phyloP scores from a whole-genome alignment of 805 yeast genomes.

The Candida tammaniensis region DNA sequence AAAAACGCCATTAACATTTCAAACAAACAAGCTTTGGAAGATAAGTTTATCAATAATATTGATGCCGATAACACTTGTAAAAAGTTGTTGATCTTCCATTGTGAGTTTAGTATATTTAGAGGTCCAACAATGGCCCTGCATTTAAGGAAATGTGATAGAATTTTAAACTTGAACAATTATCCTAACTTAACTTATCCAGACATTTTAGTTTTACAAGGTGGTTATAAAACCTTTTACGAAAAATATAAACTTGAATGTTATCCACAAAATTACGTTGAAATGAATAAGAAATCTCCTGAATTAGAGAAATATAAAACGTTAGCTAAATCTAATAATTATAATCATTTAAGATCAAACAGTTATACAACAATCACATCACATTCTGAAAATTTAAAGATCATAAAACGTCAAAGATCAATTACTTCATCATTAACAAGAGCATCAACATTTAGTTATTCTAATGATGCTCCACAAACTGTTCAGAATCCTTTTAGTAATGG shows the following conservation, averaged over 20 bases:
- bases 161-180: slow-evolving; percentile 66
- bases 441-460: slow-evolving; percentile 23
- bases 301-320: slow-evolving; percentile 43
- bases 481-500: neutral
- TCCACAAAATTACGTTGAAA: slow-evolving; percentile 80
- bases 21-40: slow-evolving; percentile 66
- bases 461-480: slow-evolving; percentile 3
- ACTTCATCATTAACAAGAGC: slow-evolving; percentile 18
- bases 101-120: slow-evolving; percentile 89
- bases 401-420: slow-evolving; percentile 30
- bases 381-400: slow-evolving; percentile 24
- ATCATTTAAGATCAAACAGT: slow-evolving; percentile 27
- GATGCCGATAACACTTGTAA: slow-evolving; percentile 18
- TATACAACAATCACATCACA: slow-evolving; percentile 29
- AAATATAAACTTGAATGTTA: slow-evolving; percentile 55
- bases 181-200: slow-evolving; percentile 88
- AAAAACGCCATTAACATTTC: slow-evolving; percentile 76
- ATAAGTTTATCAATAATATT: slow-evolving; percentile 42
- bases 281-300: slow-evolving; percentile 57
- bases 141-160: slow-evolving; percentile 79
- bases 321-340: slow-evolving; percentile 39
- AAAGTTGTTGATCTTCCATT: slow-evolving; percentile 76
- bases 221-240: slow-evolving; percentile 77
- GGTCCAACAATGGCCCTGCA: slow-evolving; percentile 94
- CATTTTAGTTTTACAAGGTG: slow-evolving; percentile 84